Percentiles rank a stretch among this genome's conserved stretches.
Evolutionary conservation across 805 yeast species (phyloP).

Genomic region (Saturnispora besseyi): DNA sequence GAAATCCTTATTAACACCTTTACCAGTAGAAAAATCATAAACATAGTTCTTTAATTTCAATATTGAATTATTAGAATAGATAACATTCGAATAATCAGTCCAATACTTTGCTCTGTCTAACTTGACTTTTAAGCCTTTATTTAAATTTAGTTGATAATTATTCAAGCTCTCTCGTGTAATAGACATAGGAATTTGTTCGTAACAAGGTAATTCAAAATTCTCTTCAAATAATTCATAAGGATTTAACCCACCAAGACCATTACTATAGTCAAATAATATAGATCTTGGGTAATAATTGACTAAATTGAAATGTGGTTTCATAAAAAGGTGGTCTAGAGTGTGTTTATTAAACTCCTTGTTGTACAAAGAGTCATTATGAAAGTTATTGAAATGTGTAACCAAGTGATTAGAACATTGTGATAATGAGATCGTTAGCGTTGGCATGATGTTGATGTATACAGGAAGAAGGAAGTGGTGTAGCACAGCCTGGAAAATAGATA

Average conservation of each 20-base stretch:
- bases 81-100: slow-evolving; percentile 70
- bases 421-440: slow-evolving; percentile 54
- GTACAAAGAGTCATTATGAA: slow-evolving; percentile 61
- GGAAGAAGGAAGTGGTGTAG: background rate
- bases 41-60: slow-evolving; percentile 53
- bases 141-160: slow-evolving; percentile 58
- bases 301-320: slow-evolving; percentile 28
- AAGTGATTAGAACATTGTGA: slow-evolving; percentile 71
- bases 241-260: slow-evolving; percentile 67
- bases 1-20: slow-evolving; percentile 19
- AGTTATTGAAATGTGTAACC: slow-evolving; percentile 72
- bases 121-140: slow-evolving; percentile 37
- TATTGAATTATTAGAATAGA: slow-evolving; percentile 54
- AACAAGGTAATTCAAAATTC: slow-evolving; percentile 4
- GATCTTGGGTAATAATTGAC: slow-evolving; percentile 75
- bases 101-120: slow-evolving; percentile 48
- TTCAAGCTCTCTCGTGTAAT: slow-evolving; percentile 34
- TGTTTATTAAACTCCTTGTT: background rate
- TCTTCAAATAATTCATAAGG: slow-evolving; percentile 38
- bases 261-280: slow-evolving; percentile 67
- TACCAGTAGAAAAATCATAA: slow-evolving; percentile 29
- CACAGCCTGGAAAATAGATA: slow-evolving; percentile 6
- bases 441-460: background rate
- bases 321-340: slow-evolving; percentile 2
- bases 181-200: slow-evolving; percentile 23